Conservation (phyloP, 257 asterid genomes). For the Ilex asprella region DNA sequence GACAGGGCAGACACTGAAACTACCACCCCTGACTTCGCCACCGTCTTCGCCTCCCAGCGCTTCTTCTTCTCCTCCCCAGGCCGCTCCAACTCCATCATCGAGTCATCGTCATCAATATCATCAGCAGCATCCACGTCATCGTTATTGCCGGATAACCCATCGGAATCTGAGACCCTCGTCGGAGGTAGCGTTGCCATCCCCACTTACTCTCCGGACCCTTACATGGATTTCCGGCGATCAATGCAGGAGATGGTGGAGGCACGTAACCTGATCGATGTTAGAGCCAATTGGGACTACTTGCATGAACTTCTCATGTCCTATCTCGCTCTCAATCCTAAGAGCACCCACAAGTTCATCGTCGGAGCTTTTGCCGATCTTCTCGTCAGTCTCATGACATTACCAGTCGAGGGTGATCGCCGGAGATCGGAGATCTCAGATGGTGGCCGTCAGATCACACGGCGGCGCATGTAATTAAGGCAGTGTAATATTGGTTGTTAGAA, state of each 20-base stretch:
- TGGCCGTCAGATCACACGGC: slow-evolving; percentile 26
- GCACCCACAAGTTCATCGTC: slow-evolving; percentile 78
- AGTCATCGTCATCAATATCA: slow-evolving; percentile 40
- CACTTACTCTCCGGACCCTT: slow-evolving; percentile 81
- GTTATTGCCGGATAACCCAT: slow-evolving; percentile 19
- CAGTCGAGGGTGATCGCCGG: slow-evolving; percentile 26
- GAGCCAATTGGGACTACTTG: slow-evolving; percentile 59
- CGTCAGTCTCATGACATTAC: slow-evolving; percentile 50
- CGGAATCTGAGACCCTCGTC: slow-evolving; percentile 23
- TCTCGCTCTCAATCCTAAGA: slow-evolving; percentile 68
- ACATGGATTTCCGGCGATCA: slow-evolving; percentile 73
- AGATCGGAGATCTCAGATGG: slow-evolving; percentile 18
- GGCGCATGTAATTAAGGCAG: slow-evolving; percentile 8
- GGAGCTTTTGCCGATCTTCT: slow-evolving; percentile 86
- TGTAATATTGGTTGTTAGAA: slow-evolving; percentile 1
- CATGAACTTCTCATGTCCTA: slow-evolving; percentile 75
- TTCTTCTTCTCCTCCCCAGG: slow-evolving; percentile 97
- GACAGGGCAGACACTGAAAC: slow-evolving; percentile 8
- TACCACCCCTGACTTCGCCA: slow-evolving; percentile 52
- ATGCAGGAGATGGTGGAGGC: slow-evolving; percentile 99
- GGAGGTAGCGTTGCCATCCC: slow-evolving; percentile 57
- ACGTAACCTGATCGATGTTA: slow-evolving; percentile 46
- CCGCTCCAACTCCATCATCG: slow-evolving; percentile 81
- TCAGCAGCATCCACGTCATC: slow-evolving; percentile 49
- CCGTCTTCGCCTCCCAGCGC: slow-evolving; percentile 65